phyloP scores from a whole-genome alignment of 1,284 basidiomycete species.

The Ganoderma sinense region DNA sequence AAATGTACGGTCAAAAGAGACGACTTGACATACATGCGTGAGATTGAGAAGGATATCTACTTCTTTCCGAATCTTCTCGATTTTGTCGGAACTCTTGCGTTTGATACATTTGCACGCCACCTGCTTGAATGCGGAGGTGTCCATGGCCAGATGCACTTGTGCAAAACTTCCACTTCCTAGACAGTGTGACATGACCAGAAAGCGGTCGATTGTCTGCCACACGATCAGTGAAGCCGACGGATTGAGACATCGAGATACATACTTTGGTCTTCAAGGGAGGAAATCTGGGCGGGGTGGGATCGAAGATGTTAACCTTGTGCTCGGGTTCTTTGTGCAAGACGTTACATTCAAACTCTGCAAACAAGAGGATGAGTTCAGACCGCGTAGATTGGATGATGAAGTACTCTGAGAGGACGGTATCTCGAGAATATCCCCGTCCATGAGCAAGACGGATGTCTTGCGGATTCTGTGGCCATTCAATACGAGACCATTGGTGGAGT shows the following conservation, averaged over 20 bases:
- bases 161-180: conserved; percentile 85
- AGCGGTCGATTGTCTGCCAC: conserved; percentile 62
- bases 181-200: conserved; percentile 76
- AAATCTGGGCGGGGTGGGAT: conserved; percentile 64
- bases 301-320: conserved; percentile 63
- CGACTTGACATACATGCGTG: conserved; percentile 61
- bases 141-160: conserved; percentile 79
- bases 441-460: conserved; percentile 70
- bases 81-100: conserved; percentile 60
- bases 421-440: conserved; percentile 75
- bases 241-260: not conserved
- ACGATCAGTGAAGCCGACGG: not conserved
- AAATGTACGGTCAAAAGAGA: conserved; percentile 7
- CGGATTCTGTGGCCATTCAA: conserved; percentile 75
- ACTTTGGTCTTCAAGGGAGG: conserved; percentile 58
- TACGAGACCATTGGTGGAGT: conserved; percentile 79
- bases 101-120: conserved; percentile 86
- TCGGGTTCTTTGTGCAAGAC: conserved; percentile 60
- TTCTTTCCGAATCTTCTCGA: conserved; percentile 76
- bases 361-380: not conserved
- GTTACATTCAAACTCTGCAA: conserved; percentile 70
- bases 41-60: conserved; percentile 74
- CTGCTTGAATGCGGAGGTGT: conserved; percentile 67
- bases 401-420: conserved; percentile 71
- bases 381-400: not conserved